phyloP scores from a whole-genome alignment of 768 basidiomycete genomes.

The Trametopsis cervina region DNA sequence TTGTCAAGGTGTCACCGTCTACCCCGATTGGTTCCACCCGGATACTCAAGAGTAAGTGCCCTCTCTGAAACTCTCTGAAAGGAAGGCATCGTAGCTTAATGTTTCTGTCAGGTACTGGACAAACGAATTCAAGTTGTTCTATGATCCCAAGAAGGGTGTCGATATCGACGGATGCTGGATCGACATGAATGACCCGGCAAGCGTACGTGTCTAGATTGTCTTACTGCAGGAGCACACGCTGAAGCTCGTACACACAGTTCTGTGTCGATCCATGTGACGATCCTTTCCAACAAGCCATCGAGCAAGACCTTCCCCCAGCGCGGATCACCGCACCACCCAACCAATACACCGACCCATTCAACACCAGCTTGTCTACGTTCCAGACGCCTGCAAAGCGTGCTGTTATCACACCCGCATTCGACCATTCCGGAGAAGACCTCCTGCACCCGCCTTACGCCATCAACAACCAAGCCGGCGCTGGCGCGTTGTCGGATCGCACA shows the following conservation, averaged over 20 bases:
- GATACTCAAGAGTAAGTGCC: constrained; percentile 39
- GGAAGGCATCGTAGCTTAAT: neutral
- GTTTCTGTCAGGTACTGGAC: constrained; percentile 45
- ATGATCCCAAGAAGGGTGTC: constrained; percentile 42
- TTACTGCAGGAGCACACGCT: neutral
- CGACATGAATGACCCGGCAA: constrained; percentile 71
- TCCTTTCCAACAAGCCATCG: constrained; percentile 49
- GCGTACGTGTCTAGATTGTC: constrained; percentile 36
- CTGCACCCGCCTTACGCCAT: constrained; percentile 53
- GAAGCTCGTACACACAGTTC: constrained; percentile 35
- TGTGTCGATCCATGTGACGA: constrained; percentile 56
- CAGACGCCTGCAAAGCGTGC: constrained; percentile 20
- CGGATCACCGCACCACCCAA: constrained; percentile 41
- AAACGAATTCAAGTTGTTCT: constrained; percentile 52
- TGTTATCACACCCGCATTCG: constrained; percentile 8
- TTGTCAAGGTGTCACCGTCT: neutral
- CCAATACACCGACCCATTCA: constrained; percentile 29
- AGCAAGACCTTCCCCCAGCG: constrained; percentile 47
- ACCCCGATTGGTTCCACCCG: constrained; percentile 56
- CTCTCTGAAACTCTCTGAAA: neutral
- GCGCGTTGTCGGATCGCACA: constrained; percentile 46
- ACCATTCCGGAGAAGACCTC: constrained; percentile 28
- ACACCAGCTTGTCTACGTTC: constrained; percentile 40
- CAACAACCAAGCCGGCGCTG: constrained; percentile 42
- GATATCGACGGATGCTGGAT: constrained; percentile 73